Base-by-base conservation (phyloP, 2,329 filamentous ascomycete species). In the Aspergillus novofumigatus region DNA sequence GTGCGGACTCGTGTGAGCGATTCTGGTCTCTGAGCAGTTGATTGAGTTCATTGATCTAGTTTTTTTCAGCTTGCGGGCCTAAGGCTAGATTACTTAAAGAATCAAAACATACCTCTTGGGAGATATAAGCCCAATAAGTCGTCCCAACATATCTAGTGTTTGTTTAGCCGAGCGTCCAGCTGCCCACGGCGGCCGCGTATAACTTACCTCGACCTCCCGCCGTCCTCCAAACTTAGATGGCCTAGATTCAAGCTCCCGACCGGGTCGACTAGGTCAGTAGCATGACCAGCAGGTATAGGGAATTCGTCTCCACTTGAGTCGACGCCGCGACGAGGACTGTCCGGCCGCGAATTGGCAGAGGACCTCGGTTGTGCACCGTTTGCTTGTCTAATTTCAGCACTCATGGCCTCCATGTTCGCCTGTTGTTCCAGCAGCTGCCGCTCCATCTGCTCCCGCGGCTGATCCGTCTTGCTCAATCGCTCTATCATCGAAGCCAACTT, bases 81-180 rank as follows among this genome's bases (percentile, higher is more conserved):
- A 1, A 41, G 32, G 17, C 14, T 20, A 4, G 6, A n/a, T 38
- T 17, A 3, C 3, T 20, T 45, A 4, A 10, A 23, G 5, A 38
- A 38, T 38, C 14, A 25, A 44, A 26, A 11, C 54, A 54, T 71
- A 77, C 74, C 68, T 78, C 75, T 35, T 75, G 70, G 8, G 74
- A 75, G 32, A 78, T 76, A 63, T 77, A 78, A 26, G 75, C 75
- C 74, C 75, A 78, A 57, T 77, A 78, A 10, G 75, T 78, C 5
- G 75, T 77, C 23, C 75, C 75, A 23, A 78, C 75, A 58, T 78
- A 78, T 69, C 75, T 76, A 57, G 56, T 53, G 52, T 8, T 26
- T 23, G 25, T n/a, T 58, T 26, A 49, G 32, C 29, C 44, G 21
- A 47, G 20, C 44, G 21, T 32, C 26, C 4, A 41, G 0, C 6